Conservation (phyloP, 2,329 filamentous ascomycete genomes). For the Curvularia sp. region DNA sequence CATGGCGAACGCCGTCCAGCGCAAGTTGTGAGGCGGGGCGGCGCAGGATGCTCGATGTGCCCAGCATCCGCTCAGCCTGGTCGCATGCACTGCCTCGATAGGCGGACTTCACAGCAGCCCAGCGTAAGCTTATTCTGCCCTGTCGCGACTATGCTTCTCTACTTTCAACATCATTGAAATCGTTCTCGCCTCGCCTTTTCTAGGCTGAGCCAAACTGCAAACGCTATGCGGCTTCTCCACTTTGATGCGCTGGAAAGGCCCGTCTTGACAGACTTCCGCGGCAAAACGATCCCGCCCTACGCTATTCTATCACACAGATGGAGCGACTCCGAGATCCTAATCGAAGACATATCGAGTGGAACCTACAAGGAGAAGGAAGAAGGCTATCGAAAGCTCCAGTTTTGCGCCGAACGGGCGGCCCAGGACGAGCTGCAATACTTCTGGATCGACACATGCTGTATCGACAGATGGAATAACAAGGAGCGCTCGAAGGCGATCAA, state of each 20-base stretch:
- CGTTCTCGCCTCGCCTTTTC: not conserved
- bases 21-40: slow-evolving; percentile 1
- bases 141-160: not conserved
- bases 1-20: not conserved
- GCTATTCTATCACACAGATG: slow-evolving; percentile 50
- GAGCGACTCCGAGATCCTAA: slow-evolving; percentile 39
- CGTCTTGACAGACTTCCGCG: slow-evolving; percentile 23
- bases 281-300: slow-evolving; percentile 31
- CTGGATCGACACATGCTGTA: too few relatives aligned
- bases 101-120: slow-evolving; percentile 14
- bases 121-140: slow-evolving; percentile 8
- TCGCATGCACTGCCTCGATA: too few relatives aligned
- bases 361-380: slow-evolving; percentile 22
- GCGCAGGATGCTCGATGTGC: slow-evolving; percentile 9
- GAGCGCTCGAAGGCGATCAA: too few relatives aligned
- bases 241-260: slow-evolving; percentile 15
- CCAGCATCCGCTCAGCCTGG: slow-evolving; percentile 12
- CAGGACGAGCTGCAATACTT: too few relatives aligned
- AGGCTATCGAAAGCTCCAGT: slow-evolving; percentile 28
- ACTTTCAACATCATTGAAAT: not conserved
- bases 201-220: slow-evolving; percentile 2
- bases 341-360: slow-evolving; percentile 30
- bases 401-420: slow-evolving; percentile 30
- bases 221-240: too few relatives aligned
- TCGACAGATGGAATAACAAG: too few relatives aligned